Conservation (phyloP, 306 rosid genomes). For the Quercus agrifolia region DNA sequence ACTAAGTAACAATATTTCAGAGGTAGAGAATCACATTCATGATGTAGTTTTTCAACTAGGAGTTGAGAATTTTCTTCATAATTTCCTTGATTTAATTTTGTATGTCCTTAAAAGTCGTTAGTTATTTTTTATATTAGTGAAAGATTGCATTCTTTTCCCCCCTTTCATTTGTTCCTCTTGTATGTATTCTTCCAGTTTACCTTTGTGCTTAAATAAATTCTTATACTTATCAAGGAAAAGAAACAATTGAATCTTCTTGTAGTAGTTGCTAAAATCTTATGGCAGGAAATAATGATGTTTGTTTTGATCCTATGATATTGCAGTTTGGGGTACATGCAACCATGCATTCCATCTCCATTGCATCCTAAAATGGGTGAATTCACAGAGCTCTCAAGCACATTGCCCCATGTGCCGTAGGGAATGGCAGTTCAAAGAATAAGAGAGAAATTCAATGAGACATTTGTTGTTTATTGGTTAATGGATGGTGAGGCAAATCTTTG, state of each 20-base stretch:
- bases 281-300: neutral
- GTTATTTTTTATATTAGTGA: no score
- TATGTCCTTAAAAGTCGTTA: no score
- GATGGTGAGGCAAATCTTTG: no score
- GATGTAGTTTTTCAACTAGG: no score
- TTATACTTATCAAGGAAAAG: neutral
- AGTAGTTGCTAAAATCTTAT: neutral
- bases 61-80: no score
- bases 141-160: no score
- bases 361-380: conserved; percentile 88
- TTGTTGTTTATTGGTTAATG: neutral
- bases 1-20: neutral
- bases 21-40: neutral
- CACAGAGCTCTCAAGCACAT: conserved; percentile 84
- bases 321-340: conserved; percentile 97
- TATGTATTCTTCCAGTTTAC: neutral
- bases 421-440: conserved; percentile 84
- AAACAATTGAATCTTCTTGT: neutral
- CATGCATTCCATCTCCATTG: conserved; percentile 95
- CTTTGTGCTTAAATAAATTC: neutral
- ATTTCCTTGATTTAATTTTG: no score
- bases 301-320: conserved; percentile 5
- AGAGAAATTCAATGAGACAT: neutral
- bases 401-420: conserved; percentile 96
- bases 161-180: neutral